Evolutionary conservation across 2,329 filamentous ascomycete species (phyloP).

Genomic region (Colletotrichum sp.): DNA sequence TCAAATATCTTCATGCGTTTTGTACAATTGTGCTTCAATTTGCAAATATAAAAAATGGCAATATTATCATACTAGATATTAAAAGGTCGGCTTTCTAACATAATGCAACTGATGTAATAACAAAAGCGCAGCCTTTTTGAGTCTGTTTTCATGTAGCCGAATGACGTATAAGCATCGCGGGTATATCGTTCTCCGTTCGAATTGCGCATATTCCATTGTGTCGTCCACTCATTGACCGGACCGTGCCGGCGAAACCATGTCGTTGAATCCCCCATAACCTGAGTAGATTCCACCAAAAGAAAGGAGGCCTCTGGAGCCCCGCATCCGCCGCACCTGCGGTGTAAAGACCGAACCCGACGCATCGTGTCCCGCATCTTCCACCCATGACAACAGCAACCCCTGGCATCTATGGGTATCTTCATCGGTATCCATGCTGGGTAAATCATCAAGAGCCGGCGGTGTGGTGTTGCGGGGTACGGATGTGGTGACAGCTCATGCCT

Average conservation of each 20-base stretch:
- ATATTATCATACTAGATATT: background rate
- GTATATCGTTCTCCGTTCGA: background rate
- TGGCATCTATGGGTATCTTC: background rate
- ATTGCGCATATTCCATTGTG: background rate
- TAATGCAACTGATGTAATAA: background rate
- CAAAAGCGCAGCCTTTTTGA: background rate
- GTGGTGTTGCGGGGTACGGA: background rate
- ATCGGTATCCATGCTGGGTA: background rate
- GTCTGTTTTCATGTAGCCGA: background rate
- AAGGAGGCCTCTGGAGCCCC: background rate
- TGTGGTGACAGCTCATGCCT: background rate
- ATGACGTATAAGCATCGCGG: background rate
- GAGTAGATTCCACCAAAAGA: background rate
- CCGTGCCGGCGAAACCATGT: background rate
- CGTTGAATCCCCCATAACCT: background rate
- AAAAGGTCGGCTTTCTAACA: background rate
- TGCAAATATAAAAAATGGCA: background rate
- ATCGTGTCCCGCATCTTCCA: background rate
- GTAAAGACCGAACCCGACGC: background rate
- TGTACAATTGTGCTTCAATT: rapidly evolving
- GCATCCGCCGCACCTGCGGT: background rate
- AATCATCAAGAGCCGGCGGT: background rate
- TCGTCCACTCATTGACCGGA: background rate
- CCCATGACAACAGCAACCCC: background rate
- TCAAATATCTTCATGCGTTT: background rate